Conservation (phyloP, 2,329 filamentous ascomycete species). For the Stachybotrys chartarum region DNA sequence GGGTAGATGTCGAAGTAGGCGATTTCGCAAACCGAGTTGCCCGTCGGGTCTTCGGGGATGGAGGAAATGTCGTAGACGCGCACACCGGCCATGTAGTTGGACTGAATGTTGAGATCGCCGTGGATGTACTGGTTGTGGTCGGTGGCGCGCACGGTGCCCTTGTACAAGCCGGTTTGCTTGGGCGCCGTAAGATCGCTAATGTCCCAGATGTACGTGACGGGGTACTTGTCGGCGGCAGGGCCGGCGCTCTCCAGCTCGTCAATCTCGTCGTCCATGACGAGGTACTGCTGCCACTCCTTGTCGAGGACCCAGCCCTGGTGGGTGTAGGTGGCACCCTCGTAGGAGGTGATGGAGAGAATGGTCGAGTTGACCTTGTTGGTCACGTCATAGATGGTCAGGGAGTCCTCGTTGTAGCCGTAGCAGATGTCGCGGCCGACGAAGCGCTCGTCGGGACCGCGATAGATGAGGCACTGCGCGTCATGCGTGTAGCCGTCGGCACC, state of each 20-base stretch:
- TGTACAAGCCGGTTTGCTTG: conserved; percentile 29
- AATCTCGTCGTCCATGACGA: conserved; percentile 43
- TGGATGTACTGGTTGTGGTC: conserved; percentile 40
- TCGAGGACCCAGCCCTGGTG: conserved; percentile 48
- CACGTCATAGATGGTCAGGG: conserved; percentile 20
- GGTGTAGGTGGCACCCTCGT: conserved; percentile 45
- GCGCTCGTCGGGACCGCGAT: conserved; percentile 1
- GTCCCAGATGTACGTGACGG: conserved; percentile 40
- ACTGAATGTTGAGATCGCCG: conserved; percentile 33
- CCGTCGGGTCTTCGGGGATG: conserved; percentile 27
- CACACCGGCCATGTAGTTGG: conserved; percentile 40
- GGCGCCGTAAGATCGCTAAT: conserved; percentile 30
- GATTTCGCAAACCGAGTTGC: conserved; percentile 29
- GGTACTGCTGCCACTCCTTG: conserved; percentile 28
- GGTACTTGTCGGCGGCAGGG: conserved; percentile 1
- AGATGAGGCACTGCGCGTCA: conserved; percentile 1
- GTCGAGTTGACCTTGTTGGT: conserved; percentile 35
- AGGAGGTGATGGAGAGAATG: conserved; percentile 43
- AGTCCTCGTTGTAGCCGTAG: conserved; percentile 2
- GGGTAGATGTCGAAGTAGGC: conserved; percentile 41
- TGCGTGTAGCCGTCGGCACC: not conserved
- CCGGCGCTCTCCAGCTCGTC: conserved; percentile 35
- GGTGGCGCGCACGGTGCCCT: conserved; percentile 27
- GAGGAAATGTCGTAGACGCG: conserved; percentile 25
- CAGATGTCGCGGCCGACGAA: conserved; percentile 1